Conservation (phyloP, 192 early-diverging fungal genomes). For the Coemansia sp. region DNA sequence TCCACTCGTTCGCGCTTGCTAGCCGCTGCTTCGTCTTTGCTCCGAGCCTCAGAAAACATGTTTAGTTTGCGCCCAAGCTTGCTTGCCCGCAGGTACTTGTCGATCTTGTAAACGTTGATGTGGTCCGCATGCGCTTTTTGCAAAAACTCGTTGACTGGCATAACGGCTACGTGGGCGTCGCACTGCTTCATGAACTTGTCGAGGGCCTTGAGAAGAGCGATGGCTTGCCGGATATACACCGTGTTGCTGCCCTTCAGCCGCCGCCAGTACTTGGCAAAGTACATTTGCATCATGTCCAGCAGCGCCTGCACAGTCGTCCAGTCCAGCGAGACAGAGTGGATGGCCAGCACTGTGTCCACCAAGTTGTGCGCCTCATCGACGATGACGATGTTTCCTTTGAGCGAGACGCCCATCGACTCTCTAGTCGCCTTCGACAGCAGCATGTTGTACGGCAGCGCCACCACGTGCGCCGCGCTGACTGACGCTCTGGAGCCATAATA, state of each 20-base stretch:
- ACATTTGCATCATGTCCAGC: constrained; percentile 60
- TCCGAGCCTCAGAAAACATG: constrained; percentile 40
- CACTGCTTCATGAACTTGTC: constrained; percentile 46
- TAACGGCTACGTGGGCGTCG: constrained; percentile 19
- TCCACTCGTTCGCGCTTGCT: background rate
- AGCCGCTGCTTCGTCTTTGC: background rate
- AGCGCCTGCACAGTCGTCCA: constrained; percentile 56
- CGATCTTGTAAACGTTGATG: constrained; percentile 79
- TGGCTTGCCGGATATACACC: constrained; percentile 73
- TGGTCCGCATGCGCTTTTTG: constrained; percentile 68
- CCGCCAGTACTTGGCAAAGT: constrained; percentile 67
- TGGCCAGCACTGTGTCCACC: constrained; percentile 70
- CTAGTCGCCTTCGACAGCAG: constrained; percentile 72
- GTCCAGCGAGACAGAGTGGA: constrained; percentile 64
- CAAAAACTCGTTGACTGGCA: constrained; percentile 69
- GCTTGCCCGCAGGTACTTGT: constrained; percentile 66
- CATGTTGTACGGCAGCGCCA: constrained; percentile 88
- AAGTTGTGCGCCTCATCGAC: constrained; percentile 82
- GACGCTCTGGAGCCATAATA: constrained; percentile 80
- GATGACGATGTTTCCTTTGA: constrained; percentile 76
- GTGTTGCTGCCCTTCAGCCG: constrained; percentile 71
- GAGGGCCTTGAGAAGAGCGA: constrained; percentile 60
- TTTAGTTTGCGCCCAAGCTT: constrained; percentile 60
- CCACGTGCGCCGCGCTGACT: constrained; percentile 56
- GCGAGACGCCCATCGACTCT: constrained; percentile 68